Conservation (phyloP, 148 eudicot species). For the Diospyros lotus region DNA sequence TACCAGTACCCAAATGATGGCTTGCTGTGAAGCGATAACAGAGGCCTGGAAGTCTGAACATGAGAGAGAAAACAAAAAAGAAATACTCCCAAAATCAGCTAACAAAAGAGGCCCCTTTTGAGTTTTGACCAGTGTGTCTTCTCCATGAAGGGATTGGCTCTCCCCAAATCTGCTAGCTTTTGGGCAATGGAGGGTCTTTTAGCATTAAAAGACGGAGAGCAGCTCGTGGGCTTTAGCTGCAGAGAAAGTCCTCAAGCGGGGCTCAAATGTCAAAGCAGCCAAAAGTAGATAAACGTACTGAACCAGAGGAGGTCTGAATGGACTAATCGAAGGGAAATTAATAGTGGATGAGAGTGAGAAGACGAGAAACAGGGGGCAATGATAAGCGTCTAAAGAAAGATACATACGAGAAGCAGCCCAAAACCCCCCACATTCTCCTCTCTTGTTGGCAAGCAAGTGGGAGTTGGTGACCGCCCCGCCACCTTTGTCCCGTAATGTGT, state of each 20-base stretch:
- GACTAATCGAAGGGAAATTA: conserved; percentile 1
- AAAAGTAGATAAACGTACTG: conserved; percentile 25
- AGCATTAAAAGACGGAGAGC: conserved; percentile 37
- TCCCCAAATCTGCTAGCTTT: conserved; percentile 39
- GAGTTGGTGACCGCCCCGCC: conserved; percentile 61
- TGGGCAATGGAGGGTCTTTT: conserved; percentile 42
- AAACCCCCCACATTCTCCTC: conserved; percentile 22
- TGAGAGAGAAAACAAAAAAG: neutral
- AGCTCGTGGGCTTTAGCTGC: conserved; percentile 20
- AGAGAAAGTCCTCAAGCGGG: conserved; percentile 26
- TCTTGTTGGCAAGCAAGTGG: conserved; percentile 57
- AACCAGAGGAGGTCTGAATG: conserved; percentile 1
- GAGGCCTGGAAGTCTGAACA: conserved; percentile 16
- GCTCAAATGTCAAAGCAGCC: conserved; percentile 26
- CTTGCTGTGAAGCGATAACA: conserved; percentile 6
- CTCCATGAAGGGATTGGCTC: neutral
- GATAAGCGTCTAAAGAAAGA: neutral
- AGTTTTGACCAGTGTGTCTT: conserved; percentile 44
- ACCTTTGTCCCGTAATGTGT: conserved; percentile 22
- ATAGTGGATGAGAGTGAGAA: neutral
- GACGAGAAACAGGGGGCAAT: neutral
- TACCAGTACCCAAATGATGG: neutral
- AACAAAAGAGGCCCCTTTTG: conserved; percentile 36
- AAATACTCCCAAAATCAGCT: conserved; percentile 1
- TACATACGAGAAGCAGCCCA: conserved; percentile 2